Base-by-base conservation (phyloP, 768 basidiomycete species). In the Termitomyces sp. region DNA sequence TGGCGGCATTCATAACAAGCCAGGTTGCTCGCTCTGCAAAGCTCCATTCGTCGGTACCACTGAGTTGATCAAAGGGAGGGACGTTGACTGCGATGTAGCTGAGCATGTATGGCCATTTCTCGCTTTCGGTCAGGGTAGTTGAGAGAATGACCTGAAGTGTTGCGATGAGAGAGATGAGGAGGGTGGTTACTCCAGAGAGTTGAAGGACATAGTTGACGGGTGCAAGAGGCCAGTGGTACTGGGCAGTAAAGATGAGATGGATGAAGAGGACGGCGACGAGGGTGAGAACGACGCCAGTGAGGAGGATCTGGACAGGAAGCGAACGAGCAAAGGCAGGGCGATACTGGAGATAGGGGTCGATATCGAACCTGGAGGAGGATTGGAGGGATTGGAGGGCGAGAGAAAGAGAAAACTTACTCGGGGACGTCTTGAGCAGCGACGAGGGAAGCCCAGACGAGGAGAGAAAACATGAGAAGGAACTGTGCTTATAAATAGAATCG, bases 211-310 rank as follows among this genome's bases (percentile, higher is more conserved):
- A 99, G 75, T 99, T 99, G 65, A 91, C 82, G 6, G 87, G 89
- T 0, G 95, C 93, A 40, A 99, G 86, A 0, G 94, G 92, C 82
- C 90, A 92, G 71, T 99, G 97, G 62, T 96, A 98, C 68, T 96
- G 93, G 0, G 89, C 90, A 5, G 97, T 98, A 75, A 99, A 97
- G 58, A 94, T 70, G 62, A 99, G 86, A 63, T 98, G 95, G 56
- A 97, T 85, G 64, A 97, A 79, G 42, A 99, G 86, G 19, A 96
- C 88, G 44, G 81, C 77, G 44, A 90, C 82, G 59, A 98, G 83
- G 10, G 96, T 91, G 60, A 96, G 75, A 5, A 92, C 84, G 60
- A 97, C 82, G 45, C 93, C 93, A 1, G 85, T 87, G 52, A 96
- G 74, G 58, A 97, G 80, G 50, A 98, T 84, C 66, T 99, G 97